Percentiles rank a stretch among this genome's conserved stretches.
These are phyloP conservation scores for Bipolaris oryzae DNA, from an alignment of 2,329 filamentous ascomycete genomes.

Conservation along the genomic window DNA sequence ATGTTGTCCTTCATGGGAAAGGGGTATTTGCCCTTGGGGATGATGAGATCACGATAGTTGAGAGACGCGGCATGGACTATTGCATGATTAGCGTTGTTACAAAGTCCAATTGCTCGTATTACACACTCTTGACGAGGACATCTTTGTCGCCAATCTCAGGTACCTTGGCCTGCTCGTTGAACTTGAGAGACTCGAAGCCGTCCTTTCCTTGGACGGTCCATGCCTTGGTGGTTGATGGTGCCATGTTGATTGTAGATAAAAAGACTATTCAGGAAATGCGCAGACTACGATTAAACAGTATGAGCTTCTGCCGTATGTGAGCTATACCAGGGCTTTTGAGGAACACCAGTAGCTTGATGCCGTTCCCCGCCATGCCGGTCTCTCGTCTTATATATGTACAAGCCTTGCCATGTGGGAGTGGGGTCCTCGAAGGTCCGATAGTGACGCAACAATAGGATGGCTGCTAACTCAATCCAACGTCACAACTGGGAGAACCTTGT, in stretches of 20 bases:
- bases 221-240: conserved; percentile 57
- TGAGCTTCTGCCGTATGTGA: not conserved
- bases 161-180: conserved; percentile 58
- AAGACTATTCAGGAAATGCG: not conserved
- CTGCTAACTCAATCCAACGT: conserved; percentile 11
- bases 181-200: conserved; percentile 66
- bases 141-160: conserved; percentile 71
- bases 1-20: conserved; percentile 51
- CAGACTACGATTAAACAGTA: not conserved
- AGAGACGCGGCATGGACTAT: conserved; percentile 56
- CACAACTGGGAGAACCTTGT: conserved; percentile 7
- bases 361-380: conserved; percentile 7
- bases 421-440: conserved; percentile 19
- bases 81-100: conserved; percentile 9
- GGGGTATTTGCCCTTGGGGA: conserved; percentile 55
- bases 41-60: conserved; percentile 59
- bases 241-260: conserved; percentile 29
- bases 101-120: conserved; percentile 1
- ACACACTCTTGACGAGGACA: conserved; percentile 68
- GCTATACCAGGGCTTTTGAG: not conserved
- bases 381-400: conserved; percentile 16
- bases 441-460: conserved; percentile 31
- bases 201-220: conserved; percentile 63
- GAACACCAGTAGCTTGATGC: not conserved
- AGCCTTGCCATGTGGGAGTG: conserved; percentile 19